Base-by-base conservation (phyloP, 306 rosid genomes). In the Trifolium fragiferum region DNA sequence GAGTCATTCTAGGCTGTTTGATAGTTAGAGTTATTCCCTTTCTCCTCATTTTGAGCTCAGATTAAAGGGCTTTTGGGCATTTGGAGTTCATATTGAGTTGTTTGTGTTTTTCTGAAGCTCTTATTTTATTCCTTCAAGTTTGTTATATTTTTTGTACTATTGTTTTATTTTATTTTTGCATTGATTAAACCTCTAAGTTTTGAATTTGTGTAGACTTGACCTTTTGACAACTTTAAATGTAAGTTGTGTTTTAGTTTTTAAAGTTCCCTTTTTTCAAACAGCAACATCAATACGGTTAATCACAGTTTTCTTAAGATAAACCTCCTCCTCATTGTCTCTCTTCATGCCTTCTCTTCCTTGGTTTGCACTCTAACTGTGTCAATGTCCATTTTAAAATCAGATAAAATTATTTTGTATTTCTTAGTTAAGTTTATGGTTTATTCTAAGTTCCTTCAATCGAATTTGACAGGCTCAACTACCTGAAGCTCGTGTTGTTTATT, bases 401-500 rank as follows among this genome's bases (percentile, higher is more conserved):
- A 76, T 20, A 58, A 25, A 67, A 47, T 61, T 46, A 47, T 61
- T 54, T 79, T 65, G 63, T 32, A 37, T 50, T 64, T 41, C 5
- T 53, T 49, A 61, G 49, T 66, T 73, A 30, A 25, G 47, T 19
- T 62, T 12, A 40, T 55, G 19, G 51, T 54, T 59, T 43, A 66
- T 8, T 21, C 11, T 13, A 41, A 59, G 27, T 44, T 20, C 32
- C 66, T 66, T 50, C 73, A 63, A 50, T 84, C 76, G 32, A 51
- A 76, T 67, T 81, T 79, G 38, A 46, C 90, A 94, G 99, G 97
- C 82, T 78, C 87, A 84, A 76, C 96, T 94, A 60, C 92, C 95
- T 46, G 89, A 90, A 76, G 97, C 92, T 76, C 97, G 97, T 51
- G 88, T 94, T 80, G 78, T 92, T 74, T 94, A 94, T 84, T 94